phyloP scores from a whole-genome alignment of 495 filamentous ascomycete genomes.

The Aspergillus haitiensis region DNA sequence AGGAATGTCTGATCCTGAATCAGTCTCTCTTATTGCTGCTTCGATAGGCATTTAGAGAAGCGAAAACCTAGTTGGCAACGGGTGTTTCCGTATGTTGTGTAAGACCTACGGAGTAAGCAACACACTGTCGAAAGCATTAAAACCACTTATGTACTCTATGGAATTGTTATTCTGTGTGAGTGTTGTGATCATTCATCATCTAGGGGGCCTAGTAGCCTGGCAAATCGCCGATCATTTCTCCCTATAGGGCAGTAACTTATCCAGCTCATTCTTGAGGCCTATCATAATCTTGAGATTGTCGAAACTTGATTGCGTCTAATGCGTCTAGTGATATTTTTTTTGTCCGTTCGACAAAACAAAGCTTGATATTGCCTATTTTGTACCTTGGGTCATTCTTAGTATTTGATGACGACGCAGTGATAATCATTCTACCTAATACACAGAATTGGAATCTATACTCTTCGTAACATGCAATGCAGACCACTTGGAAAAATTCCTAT shows the following conservation, averaged over 20 bases:
- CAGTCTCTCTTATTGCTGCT: conserved; percentile 6
- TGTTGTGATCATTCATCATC: conserved; percentile 13
- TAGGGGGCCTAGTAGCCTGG: conserved; percentile 9
- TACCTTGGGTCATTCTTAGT: background rate
- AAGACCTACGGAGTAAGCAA: conserved; percentile 5
- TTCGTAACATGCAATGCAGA: conserved; percentile 20
- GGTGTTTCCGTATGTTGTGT: conserved; percentile 12
- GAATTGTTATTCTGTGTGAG: conserved; percentile 6
- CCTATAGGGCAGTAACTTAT: conserved; percentile 20
- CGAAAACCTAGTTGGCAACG: conserved; percentile 14
- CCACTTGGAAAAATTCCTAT: conserved; percentile 4
- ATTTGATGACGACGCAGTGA: conserved; percentile 17
- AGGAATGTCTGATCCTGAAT: background rate
- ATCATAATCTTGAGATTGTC: background rate
- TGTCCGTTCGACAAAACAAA: background rate
- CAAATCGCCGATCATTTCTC: conserved; percentile 20
- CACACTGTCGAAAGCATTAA: background rate
- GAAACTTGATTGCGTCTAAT: background rate
- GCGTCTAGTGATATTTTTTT: too few species aligned
- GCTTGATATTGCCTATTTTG: background rate
- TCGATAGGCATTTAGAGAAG: background rate
- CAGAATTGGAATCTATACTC: conserved; percentile 7
- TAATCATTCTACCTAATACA: conserved; percentile 9
- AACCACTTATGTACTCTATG: background rate
- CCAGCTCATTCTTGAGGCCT: background rate